Base-by-base conservation (phyloP, 1,284 basidiomycete genomes). In the Garcileccinum viscosum region DNA sequence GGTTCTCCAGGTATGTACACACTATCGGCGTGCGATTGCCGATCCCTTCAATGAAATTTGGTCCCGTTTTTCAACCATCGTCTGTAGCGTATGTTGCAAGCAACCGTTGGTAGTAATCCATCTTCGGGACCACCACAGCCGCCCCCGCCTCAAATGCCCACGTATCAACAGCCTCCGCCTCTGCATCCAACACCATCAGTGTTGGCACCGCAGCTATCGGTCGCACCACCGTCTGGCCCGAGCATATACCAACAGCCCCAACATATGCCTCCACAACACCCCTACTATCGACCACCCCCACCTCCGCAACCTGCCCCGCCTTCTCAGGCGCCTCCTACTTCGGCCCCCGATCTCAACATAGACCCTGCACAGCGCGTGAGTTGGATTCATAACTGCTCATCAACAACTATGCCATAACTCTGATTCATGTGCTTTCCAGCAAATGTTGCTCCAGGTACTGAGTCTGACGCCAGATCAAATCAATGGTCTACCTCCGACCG, bases 381-480 rank as follows among this genome's bases (percentile, higher is more conserved):
- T 72, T 33, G 5, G 24, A 62, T 70, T 9, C 27, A 47, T 24
- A 22, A 30, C 3, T 24, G 22, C 4, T 9, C 58, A 38, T 15
- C 14, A 24, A 15, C 9, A 7, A 17, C 47, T 27, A 38, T 61
- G 5, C 50, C 24, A 7, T 67, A 35, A 73, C 32, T 50, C 56
- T n/a, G 70, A 47, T 40, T 40, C 9, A 8, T 59, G 37, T 24
- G 12, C 37, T 19, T 19, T 60, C 30, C 76, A 95, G 93, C 85
- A 88, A 33, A 94, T 96, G 90, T 78, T 96, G 60, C 85, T 94
- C 79, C 95, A 97, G 82, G 96, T 99, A 0, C 83, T 99, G 38
- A 89, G 87, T 69, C 82, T 99, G 75, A 94, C 94, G 0, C 91
- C 88, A 50, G 95, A 95, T 62, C 96, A 99, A 81, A 94, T 99